Base-by-base conservation (phyloP, 2,329 filamentous ascomycete genomes). In the Paradendryphiella salina region DNA sequence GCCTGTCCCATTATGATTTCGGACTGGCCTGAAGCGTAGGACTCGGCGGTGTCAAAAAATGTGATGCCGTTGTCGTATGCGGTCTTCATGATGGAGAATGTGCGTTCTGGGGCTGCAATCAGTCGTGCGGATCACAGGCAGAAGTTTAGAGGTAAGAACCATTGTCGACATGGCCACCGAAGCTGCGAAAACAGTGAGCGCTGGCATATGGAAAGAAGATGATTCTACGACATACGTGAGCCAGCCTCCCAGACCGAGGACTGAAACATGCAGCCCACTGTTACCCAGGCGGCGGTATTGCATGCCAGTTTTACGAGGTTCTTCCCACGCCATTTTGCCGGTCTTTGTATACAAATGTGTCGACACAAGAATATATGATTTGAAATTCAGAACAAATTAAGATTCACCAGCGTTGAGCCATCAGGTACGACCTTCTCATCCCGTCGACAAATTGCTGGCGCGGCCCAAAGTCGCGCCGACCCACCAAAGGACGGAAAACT, bases 221-320 rank as follows among this genome's bases (percentile, higher is more conserved):
- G 5, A 41, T 0, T 10, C 21, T 20, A 32, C 8, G 20, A 55
- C 87, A 58, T 88, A 89, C 3, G 88, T 90, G 52, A 91, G 78
- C 74, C 73, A 77, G 46, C 74, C 74, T 44, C 76, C 88, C 5
- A 90, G 77, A 8, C 85, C 85, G 52, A 91, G 86, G 29, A 83
- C 81, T 18, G 87, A 90, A 17, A 90, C 86, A 70, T 90, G 84
- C 20, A 91, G 79, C 41, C 88, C 87, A 9, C 87, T 88, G 39
- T 83, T 83, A 62, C 88, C 87, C 8, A 90, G 80, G 73, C 83
- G 84, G 61, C 87, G 84, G 73, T 89, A 89, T 63, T 86, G 59
- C 65, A 68, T 68, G n/a, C 65, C 65, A n/a, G 65, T 68, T 31
- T 66, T 65, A 13, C 65, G 52, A 28, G 65, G 65, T 58, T 68